phyloP scores from a whole-genome alignment of 2,329 filamentous ascomycete species.

The Mycosphaerella sp. region DNA sequence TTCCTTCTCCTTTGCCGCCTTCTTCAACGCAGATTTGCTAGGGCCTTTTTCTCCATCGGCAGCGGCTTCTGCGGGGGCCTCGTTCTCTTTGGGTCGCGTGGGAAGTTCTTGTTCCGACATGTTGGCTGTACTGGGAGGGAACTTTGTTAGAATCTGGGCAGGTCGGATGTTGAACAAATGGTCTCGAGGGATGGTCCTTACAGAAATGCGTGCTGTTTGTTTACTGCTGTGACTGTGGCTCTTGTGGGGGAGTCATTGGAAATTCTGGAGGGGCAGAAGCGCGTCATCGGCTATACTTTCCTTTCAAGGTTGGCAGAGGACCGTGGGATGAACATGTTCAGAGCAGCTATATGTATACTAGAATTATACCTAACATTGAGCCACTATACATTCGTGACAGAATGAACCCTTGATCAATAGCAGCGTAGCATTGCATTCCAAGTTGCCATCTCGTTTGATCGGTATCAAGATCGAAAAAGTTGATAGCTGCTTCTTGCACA shows the following conservation, averaged over 20 bases:
- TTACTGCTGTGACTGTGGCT: background rate
- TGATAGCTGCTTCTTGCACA: no score
- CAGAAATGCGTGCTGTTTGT: background rate
- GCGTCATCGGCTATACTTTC: background rate
- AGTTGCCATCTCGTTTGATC: no score
- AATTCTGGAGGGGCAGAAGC: background rate
- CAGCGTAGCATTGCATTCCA: no score
- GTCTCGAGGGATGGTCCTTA: background rate
- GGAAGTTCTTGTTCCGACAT: conserved; percentile 20
- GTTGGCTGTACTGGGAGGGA: background rate
- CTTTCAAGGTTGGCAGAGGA: no score
- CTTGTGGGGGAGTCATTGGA: background rate
- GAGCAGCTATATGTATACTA: no score
- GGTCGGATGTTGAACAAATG: background rate
- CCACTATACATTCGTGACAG: no score
- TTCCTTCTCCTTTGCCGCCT: conserved; percentile 83
- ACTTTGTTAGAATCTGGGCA: background rate
- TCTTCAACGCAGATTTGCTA: conserved; percentile 78
- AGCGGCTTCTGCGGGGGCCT: conserved; percentile 12
- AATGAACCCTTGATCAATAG: no score
- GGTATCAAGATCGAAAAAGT: no score
- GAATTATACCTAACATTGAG: no score
- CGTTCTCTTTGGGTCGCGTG: conserved; percentile 30
- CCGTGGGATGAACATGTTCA: no score
- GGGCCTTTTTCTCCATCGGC: conserved; percentile 41